A percentile compares a stretch with the other conserved stretches of the same genome.
These are phyloP conservation scores for Xylaria palmicola DNA, from an alignment of 495 filamentous ascomycete species.

Conservation along the genomic window DNA sequence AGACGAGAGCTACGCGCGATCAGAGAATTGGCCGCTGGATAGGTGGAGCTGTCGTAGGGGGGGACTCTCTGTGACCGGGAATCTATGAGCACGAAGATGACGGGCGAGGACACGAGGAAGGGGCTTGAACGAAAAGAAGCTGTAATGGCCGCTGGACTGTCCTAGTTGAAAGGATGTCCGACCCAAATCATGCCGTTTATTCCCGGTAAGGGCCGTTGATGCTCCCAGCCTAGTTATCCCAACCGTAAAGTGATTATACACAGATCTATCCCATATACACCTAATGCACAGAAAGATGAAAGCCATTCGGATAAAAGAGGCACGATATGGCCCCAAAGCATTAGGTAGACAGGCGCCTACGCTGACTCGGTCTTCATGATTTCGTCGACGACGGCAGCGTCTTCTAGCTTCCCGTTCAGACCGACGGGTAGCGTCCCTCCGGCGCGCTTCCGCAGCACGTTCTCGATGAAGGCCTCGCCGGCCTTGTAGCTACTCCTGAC, in stretches of 20 bases:
- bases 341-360: background rate
- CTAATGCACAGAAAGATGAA: background rate
- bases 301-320: background rate
- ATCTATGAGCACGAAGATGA: background rate
- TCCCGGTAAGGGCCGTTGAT: background rate
- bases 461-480: constrained; percentile 97
- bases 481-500: constrained; percentile 96
- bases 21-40: background rate
- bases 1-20: background rate
- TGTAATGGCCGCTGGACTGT: background rate
- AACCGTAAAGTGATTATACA: background rate
- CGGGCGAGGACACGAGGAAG: background rate
- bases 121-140: background rate
- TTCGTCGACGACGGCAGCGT: constrained; percentile 25
- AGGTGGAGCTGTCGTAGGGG: background rate
- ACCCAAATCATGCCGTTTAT: constrained; percentile 2
- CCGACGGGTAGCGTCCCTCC: constrained; percentile 35
- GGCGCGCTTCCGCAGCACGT: constrained; percentile 86
- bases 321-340: background rate
- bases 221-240: background rate
- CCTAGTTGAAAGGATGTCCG: constrained; percentile 18
- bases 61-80: background rate
- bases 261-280: background rate
- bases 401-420: constrained; percentile 19
- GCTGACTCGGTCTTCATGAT: constrained; percentile 14